These are phyloP conservation scores for Saccharomyces hybrid DNA, from an alignment of 1,139 yeast genomes.

Conservation along the genomic window DNA sequence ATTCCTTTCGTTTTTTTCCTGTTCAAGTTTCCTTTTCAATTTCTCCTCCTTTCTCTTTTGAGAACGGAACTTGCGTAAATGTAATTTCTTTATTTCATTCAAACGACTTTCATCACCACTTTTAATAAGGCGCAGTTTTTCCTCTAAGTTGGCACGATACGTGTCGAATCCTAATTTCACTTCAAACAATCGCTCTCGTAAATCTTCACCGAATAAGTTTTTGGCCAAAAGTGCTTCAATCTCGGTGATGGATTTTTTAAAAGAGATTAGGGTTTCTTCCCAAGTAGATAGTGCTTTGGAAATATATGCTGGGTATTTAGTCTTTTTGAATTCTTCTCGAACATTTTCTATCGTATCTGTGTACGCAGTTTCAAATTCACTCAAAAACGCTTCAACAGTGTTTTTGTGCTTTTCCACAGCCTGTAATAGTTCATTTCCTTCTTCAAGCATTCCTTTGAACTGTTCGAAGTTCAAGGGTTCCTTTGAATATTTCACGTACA, in stretches of 20 bases:
- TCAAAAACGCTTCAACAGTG: slow-evolving; percentile 10
- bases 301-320: slow-evolving; percentile 9
- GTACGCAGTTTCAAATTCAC: slow-evolving; percentile 11
- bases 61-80: slow-evolving; percentile 21
- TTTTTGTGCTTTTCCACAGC: slow-evolving; percentile 7
- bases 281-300: slow-evolving; percentile 2
- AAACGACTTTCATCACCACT: slow-evolving; percentile 19
- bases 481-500: slow-evolving; percentile 31
- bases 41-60: slow-evolving; percentile 21
- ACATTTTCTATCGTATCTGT: slow-evolving; percentile 4
- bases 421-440: slow-evolving; percentile 11
- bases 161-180: slow-evolving; percentile 19
- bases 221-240: slow-evolving; percentile 7
- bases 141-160: slow-evolving; percentile 8
- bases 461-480: slow-evolving; percentile 33
- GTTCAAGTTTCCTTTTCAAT: slow-evolving; percentile 10
- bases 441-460: slow-evolving; percentile 34
- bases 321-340: slow-evolving; percentile 7
- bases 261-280: slow-evolving; percentile 5
- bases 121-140: slow-evolving; percentile 10
- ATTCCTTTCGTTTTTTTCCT: slow-evolving; percentile 2
- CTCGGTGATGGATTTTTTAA: slow-evolving; percentile 8
- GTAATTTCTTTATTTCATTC: slow-evolving; percentile 17
- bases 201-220: slow-evolving; percentile 8
- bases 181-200: slow-evolving; percentile 23